Evolutionary conservation across 257 asterid species (phyloP), one percentile per base, ranked within the genome.

Genomic region (Thymus mandschuricus): DNA sequence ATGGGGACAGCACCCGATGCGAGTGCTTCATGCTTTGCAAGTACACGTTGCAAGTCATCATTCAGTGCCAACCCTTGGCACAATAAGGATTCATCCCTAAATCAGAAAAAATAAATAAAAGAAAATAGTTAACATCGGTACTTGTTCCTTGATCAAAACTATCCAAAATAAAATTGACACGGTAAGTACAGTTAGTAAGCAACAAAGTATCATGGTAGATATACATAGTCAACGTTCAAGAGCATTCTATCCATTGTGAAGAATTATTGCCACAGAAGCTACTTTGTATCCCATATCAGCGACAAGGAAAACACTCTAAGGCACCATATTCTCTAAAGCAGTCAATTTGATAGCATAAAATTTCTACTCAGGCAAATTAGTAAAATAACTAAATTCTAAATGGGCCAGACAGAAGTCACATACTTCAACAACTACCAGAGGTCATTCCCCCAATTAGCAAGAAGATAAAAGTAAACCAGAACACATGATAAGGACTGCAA

Each of bases 31-130:
- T 95, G 97, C 81, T 87, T 95, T 75, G 97, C 96, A 57, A 95
- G 77, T 72, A 88, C 92, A 50, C 96, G 96, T 73, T 95, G 98
- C 85, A 95, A 83, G 81, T 89, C 98, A 78, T 95, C 98, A 77
- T 92, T 95, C 74, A 92, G 82, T 15, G 98, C 84, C 78, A 95
- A 84, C 72, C 97, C 99, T 83, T 92, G 97, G 84, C 96, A 82
- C 74, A 95, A 81, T 56, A 95, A 79, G 21, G 96, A 89, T 72
- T 95, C 99, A 80, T 95, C 99, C 78, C 99, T 92, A 81, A 73
- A 82, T 41, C 34, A 68, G 65, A 68, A 73, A 52, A 80, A 65
- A 75, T 30, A 54, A 44, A 69, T 44, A 8, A 38, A 38, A 3
- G 31, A 38, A 46, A 49, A 68, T 58, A 64, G 66, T 64, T 73